Conservation (phyloP, 2,329 filamentous ascomycete species). For the Furcasterigmium sp. region DNA sequence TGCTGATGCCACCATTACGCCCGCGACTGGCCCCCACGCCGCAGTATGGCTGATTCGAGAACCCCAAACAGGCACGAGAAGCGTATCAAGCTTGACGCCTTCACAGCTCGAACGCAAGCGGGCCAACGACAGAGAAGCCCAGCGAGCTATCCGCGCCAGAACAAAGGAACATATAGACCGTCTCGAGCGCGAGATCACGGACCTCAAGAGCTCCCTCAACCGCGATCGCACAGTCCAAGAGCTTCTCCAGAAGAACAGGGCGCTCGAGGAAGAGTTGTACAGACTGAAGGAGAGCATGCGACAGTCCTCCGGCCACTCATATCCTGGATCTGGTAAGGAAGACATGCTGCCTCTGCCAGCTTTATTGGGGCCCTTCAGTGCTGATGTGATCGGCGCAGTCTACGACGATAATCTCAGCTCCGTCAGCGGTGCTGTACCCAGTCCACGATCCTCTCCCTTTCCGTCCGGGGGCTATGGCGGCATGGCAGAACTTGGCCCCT, state of each 20-base stretch:
- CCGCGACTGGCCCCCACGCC: neutral
- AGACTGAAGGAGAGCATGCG: slow-evolving; percentile 39
- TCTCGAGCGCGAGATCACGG: slow-evolving; percentile 69
- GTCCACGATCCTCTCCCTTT: slow-evolving; percentile 39
- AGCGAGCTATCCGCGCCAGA: slow-evolving; percentile 79
- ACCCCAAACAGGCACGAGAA: slow-evolving; percentile 51
- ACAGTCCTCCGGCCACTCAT: slow-evolving; percentile 33
- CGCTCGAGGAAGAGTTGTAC: slow-evolving; percentile 47
- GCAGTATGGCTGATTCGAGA: too few relatives aligned
- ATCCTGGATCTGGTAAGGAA: slow-evolving; percentile 33
- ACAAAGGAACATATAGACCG: slow-evolving; percentile 82
- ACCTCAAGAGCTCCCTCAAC: slow-evolving; percentile 51
- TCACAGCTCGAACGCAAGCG: slow-evolving; percentile 87
- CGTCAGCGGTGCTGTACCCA: slow-evolving; percentile 32
- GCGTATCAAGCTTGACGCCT: slow-evolving; percentile 81
- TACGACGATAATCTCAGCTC: slow-evolving; percentile 36
- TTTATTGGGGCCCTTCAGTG: slow-evolving; percentile 5
- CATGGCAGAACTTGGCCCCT: slow-evolving; percentile 33
- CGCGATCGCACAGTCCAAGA: slow-evolving; percentile 47
- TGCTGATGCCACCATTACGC: slow-evolving; percentile 13
- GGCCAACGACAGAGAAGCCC: slow-evolving; percentile 86
- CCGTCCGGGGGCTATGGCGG: slow-evolving; percentile 35
- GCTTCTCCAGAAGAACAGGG: slow-evolving; percentile 45
- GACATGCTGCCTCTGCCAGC: slow-evolving; percentile 3
- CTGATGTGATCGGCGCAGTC: slow-evolving; percentile 19